Percentiles rank a stretch among this genome's conserved stretches.
Conservation (phyloP, 331 rosid species). For the Dryas integrifolia region DNA sequence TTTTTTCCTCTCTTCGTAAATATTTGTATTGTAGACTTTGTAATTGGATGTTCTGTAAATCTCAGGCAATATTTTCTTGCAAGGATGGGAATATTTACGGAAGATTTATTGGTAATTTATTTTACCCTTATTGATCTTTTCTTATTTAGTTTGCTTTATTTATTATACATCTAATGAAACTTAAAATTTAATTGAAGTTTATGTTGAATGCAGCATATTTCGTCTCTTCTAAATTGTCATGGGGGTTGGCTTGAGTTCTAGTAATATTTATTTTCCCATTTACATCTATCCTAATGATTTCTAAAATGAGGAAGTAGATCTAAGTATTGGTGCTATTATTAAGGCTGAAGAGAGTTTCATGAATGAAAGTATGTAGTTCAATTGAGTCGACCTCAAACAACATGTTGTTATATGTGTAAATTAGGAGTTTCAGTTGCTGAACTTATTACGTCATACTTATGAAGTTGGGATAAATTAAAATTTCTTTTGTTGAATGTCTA, state of each 20-base stretch:
- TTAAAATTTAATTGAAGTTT: not conserved
- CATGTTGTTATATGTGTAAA: not conserved
- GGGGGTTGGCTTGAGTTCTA: not conserved
- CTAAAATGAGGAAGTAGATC: not conserved
- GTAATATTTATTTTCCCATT: not conserved
- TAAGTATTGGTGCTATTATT: not conserved
- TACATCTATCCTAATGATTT: not conserved
- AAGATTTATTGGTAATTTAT: constrained; percentile 59
- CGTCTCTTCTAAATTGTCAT: constrained; percentile 3
- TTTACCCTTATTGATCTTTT: constrained; percentile 5
- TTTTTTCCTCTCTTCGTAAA: constrained; percentile 11
- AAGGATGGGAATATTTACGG: constrained; percentile 62
- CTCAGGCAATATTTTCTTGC: constrained; percentile 62
- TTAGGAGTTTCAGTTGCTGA: not conserved
- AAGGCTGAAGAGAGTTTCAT: not conserved
- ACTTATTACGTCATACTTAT: not conserved
- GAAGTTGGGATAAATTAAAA: not conserved
- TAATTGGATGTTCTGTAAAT: constrained; percentile 30
- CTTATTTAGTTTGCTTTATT: not conserved
- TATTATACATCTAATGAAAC: constrained; percentile 7
- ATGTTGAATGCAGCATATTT: not conserved
- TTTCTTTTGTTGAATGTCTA: not conserved
- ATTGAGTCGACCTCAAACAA: not conserved
- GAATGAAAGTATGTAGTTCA: too few species aligned
- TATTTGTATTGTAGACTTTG: constrained; percentile 12